Conservation (phyloP, 139 green algal genomes). For the Tetratostichococcus sp. region DNA sequence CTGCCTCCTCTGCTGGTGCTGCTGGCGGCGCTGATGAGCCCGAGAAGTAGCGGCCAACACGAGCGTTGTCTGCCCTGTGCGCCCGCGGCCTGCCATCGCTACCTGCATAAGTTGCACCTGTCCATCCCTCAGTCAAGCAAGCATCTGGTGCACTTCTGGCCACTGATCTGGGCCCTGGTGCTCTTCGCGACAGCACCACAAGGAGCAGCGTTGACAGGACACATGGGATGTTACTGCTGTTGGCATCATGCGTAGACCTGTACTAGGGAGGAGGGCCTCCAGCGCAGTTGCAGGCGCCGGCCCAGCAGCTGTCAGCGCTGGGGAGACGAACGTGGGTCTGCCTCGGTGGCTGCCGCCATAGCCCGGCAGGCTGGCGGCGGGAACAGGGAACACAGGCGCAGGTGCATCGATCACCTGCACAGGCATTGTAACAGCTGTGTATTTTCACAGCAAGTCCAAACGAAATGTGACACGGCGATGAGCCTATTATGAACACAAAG, state of each 20-base stretch:
- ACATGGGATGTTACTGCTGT: too few relatives aligned
- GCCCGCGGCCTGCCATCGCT: too few relatives aligned
- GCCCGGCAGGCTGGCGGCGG: too few relatives aligned
- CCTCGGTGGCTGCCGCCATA: background rate
- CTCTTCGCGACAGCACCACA: background rate
- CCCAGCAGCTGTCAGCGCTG: background rate
- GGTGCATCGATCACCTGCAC: background rate
- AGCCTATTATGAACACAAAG: too few relatives aligned
- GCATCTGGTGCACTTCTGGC: too few relatives aligned
- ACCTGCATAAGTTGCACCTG: too few relatives aligned
- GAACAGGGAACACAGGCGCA: background rate
- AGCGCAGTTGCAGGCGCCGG: background rate
- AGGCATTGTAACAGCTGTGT: background rate
- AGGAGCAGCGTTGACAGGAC: too few relatives aligned
- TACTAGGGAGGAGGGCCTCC: background rate
- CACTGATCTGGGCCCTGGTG: too few relatives aligned
- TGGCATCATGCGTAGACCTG: background rate
- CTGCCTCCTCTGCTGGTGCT: too few relatives aligned
- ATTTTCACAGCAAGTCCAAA: too few relatives aligned
- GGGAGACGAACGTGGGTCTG: background rate
- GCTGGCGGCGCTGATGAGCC: background rate
- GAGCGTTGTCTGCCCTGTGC: background rate
- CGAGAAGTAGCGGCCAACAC: background rate
- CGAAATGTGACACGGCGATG: too few relatives aligned
- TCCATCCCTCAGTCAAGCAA: too few relatives aligned